phyloP scores from a whole-genome alignment of 371 early-diverging fungal species.

The Rhizopus arrhizus region DNA sequence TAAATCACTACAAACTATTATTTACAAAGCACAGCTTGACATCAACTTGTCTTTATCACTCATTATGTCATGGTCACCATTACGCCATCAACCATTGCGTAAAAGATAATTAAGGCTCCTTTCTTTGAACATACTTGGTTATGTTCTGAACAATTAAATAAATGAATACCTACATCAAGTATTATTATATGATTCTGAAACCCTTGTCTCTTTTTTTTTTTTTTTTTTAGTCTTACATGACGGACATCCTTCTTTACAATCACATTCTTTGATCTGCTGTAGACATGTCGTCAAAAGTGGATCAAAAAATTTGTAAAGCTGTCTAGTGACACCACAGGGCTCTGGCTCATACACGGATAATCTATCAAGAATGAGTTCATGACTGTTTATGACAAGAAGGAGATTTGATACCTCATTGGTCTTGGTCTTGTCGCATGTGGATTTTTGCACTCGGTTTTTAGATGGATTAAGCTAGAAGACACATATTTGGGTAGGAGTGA shows the following conservation, averaged over 20 bases:
- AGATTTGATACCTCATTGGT: conserved; percentile 30
- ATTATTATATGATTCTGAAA: no score
- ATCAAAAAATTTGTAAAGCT: conserved; percentile 43
- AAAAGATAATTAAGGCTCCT: conserved; percentile 42
- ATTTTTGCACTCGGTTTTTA: conserved; percentile 53
- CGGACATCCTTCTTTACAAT: conserved; percentile 48
- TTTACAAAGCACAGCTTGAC: no score
- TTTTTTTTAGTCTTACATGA: conserved; percentile 31
- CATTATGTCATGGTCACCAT: neutral
- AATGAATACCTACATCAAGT: conserved; percentile 39
- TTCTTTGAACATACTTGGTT: conserved; percentile 43
- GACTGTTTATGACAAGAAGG: neutral
- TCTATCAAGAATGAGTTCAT: conserved; percentile 9
- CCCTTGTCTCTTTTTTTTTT: no score
- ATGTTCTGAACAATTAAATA: conserved; percentile 43
- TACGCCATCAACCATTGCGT: conserved; percentile 12
- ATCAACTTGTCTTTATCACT: no score
- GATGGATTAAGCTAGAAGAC: conserved; percentile 23
- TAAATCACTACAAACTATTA: no score
- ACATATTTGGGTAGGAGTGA: conserved; percentile 38
- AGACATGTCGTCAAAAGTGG: conserved; percentile 26
- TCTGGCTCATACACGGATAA: conserved; percentile 47
- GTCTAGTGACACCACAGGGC: conserved; percentile 38
- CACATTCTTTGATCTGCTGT: conserved; percentile 35
- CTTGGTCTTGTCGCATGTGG: conserved; percentile 46